These are phyloP conservation scores for Phytophthora palmivora DNA, from an alignment of 352 stramenopile species.

Conservation along the genomic window DNA sequence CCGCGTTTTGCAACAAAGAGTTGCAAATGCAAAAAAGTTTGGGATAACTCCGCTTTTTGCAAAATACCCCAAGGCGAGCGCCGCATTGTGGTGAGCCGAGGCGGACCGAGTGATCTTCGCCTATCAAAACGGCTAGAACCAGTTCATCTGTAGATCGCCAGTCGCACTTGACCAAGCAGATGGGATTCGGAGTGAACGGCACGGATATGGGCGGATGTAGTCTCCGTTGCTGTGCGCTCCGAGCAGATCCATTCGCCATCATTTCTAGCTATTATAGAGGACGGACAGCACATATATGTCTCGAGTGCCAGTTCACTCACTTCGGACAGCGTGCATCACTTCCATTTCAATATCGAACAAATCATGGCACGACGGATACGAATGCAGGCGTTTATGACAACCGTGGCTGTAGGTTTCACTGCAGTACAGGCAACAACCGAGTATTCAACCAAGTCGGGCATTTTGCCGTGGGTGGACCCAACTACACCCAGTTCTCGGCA, in stretches of 20 bases:
- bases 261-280: too few relatives aligned
- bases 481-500: constrained; percentile 49
- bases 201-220: constrained; percentile 19
- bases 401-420: neutral
- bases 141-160: constrained; percentile 1
- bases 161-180: constrained; percentile 19
- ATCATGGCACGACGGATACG: constrained; percentile 10
- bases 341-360: constrained; percentile 12
- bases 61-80: too few relatives aligned
- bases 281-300: constrained; percentile 20
- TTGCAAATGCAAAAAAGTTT: too few relatives aligned
- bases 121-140: constrained; percentile 1
- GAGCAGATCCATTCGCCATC: constrained; percentile 10
- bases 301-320: constrained; percentile 9
- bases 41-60: too few relatives aligned
- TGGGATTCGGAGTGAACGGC: constrained; percentile 32
- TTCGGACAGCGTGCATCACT: constrained; percentile 31
- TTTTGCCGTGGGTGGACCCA: constrained; percentile 70
- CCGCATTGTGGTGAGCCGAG: too few relatives aligned
- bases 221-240: constrained; percentile 8
- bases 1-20: too few relatives aligned
- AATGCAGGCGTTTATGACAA: neutral
- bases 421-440: constrained; percentile 22
- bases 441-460: constrained; percentile 62
- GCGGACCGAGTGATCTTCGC: neutral